Conservation (phyloP, 2,329 filamentous ascomycete species). For the Chaetothyriales sp. region DNA sequence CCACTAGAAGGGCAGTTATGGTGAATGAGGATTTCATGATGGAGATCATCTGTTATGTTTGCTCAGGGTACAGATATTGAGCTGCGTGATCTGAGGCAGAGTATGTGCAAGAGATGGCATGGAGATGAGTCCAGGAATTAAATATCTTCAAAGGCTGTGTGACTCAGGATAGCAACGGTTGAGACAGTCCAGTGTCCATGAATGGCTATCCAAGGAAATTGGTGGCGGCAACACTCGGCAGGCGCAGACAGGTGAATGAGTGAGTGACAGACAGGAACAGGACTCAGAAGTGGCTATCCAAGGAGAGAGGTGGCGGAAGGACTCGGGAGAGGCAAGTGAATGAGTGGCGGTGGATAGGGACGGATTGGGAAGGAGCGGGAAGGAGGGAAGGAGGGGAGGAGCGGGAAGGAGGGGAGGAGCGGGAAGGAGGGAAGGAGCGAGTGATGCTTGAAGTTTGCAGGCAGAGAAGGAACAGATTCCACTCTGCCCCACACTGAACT, state of each 20-base stretch:
- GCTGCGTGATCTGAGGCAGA: not conserved
- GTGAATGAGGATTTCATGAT: not conserved
- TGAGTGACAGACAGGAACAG: not conserved
- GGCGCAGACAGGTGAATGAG: not conserved
- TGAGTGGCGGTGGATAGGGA: not conserved
- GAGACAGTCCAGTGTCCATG: not conserved
- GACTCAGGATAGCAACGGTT: not conserved
- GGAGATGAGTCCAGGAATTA: not conserved
- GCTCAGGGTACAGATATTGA: not conserved
- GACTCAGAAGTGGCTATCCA: not conserved
- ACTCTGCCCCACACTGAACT: not conserved
- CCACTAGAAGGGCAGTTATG: not conserved
- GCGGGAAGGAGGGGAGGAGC: no score
- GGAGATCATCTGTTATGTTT: no score
- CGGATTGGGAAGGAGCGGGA: not conserved
- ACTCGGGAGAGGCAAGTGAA: not conserved
- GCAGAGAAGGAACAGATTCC: not conserved
- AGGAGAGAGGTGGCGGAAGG: not conserved
- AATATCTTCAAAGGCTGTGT: not conserved
- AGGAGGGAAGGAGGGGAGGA: no score
- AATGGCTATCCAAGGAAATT: not conserved
- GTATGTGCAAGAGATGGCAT: not conserved
- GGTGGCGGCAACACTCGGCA: not conserved
- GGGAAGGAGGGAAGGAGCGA: not conserved
- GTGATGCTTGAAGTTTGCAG: not conserved